A percentile compares a stretch with the other conserved stretches of the same genome.
Conservation (phyloP, 1,284 basidiomycete genomes). For the Marasmius tenuissimus region DNA sequence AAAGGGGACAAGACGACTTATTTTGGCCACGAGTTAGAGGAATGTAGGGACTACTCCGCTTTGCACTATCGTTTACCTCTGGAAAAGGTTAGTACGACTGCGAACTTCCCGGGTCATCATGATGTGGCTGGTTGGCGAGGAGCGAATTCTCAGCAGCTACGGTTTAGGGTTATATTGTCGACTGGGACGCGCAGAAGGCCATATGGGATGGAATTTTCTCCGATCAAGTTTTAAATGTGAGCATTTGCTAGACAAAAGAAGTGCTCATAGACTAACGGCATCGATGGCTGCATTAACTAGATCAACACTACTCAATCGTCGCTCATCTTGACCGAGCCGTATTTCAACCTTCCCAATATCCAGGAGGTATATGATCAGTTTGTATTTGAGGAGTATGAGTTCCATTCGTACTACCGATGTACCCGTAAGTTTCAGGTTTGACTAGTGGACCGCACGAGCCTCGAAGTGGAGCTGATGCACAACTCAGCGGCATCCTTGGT, state of each 20-base stretch:
- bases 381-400: slow-evolving; percentile 95
- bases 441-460: background rate
- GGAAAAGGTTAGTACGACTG: slow-evolving; percentile 64
- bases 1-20: slow-evolving; percentile 79
- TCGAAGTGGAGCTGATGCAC: slow-evolving; percentile 15
- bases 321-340: slow-evolving; percentile 88
- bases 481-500: slow-evolving; percentile 73
- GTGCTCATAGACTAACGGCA: background rate
- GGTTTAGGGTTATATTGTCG: slow-evolving; percentile 80
- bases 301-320: slow-evolving; percentile 71
- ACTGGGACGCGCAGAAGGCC: slow-evolving; percentile 91
- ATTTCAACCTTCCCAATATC: slow-evolving; percentile 89
- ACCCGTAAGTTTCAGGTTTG: slow-evolving; percentile 60
- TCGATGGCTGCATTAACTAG: slow-evolving; percentile 34
- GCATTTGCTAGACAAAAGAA: background rate
- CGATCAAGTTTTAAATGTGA: slow-evolving; percentile 64
- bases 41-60: slow-evolving; percentile 76
- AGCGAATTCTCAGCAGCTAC: slow-evolving; percentile 10
- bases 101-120: background rate
- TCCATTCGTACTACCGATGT: slow-evolving; percentile 77
- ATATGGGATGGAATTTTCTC: slow-evolving; percentile 89
- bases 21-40: slow-evolving; percentile 78
- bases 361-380: slow-evolving; percentile 93
- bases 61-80: slow-evolving; percentile 82
- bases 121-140: background rate